These are phyloP conservation scores for Daedalea quercina DNA, from an alignment of 768 basidiomycete genomes.

Conservation along the genomic window DNA sequence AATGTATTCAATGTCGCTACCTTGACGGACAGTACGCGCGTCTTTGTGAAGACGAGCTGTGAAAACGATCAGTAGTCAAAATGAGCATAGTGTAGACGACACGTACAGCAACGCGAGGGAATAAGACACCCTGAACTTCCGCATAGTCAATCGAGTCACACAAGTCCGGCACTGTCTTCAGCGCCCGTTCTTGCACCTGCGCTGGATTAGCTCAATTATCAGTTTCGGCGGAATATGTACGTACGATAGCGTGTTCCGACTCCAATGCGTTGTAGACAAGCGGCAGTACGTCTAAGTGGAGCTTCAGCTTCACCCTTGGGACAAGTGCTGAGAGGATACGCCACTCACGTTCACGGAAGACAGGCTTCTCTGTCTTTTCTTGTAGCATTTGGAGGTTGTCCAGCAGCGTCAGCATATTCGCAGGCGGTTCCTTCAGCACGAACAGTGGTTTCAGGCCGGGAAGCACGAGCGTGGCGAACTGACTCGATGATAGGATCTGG, in stretches of 20 bases:
- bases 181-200: conserved; percentile 87
- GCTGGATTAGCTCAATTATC: neutral
- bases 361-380: conserved; percentile 77
- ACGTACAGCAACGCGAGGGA: conserved; percentile 88
- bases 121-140: conserved; percentile 84
- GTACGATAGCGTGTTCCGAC: conserved; percentile 82
- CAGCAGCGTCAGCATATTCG: conserved; percentile 91
- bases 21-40: conserved; percentile 84
- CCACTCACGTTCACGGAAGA: conserved; percentile 82
- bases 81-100: conserved; percentile 4
- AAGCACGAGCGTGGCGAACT: conserved; percentile 78
- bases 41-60: conserved; percentile 90
- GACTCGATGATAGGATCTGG: conserved; percentile 61
- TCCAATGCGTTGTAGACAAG: conserved; percentile 95
- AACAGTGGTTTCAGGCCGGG: conserved; percentile 90
- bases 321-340: neutral
- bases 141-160: conserved; percentile 95
- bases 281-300: conserved; percentile 77
- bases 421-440: conserved; percentile 87
- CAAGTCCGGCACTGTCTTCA: conserved; percentile 76
- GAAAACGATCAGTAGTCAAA: conserved; percentile 3
- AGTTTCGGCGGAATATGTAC: conserved; percentile 9
- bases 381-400: conserved; percentile 87
- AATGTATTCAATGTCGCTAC: conserved; percentile 84
- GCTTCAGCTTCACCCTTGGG: neutral